Evolutionary conservation across 345 rosid species (phyloP).

Genomic region (Cardiospermum halicacabum): DNA sequence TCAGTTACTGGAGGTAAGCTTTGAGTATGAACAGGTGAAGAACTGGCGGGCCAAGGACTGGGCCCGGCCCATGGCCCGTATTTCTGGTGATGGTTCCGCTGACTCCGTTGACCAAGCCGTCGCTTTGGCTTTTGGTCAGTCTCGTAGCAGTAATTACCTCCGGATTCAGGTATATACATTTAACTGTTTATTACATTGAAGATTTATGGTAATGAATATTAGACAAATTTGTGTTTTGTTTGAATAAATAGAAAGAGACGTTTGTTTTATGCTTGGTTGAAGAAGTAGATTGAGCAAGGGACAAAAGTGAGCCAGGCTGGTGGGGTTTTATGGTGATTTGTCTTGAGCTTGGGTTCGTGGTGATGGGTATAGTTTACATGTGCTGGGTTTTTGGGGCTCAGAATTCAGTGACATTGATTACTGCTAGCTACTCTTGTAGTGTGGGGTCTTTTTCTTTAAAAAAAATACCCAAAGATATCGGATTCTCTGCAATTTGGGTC

Average conservation of each 20-base stretch:
- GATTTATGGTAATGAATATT: too few relatives aligned
- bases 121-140: conserved; percentile 89
- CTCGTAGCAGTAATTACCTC: conserved; percentile 65
- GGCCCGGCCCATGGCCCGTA: conserved; percentile 86
- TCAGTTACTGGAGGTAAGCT: conserved; percentile 65
- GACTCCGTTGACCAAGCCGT: conserved; percentile 93
- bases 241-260: too few relatives aligned
- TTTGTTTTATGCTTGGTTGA: too few relatives aligned
- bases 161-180: conserved; percentile 97
- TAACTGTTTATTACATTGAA: background rate
- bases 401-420: background rate
- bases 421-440: too few relatives aligned
- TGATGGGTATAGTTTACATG: background rate
- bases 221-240: too few relatives aligned
- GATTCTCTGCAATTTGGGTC: too few relatives aligned
- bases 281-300: conserved; percentile 21
- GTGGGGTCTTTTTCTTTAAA: too few relatives aligned
- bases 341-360: conserved; percentile 16
- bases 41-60: conserved; percentile 83
- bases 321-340: conserved; percentile 21
- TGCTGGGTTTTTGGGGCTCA: background rate
- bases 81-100: conserved; percentile 74
- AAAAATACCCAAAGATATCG: too few relatives aligned
- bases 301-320: conserved; percentile 42
- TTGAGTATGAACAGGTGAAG: conserved; percentile 65